Conservation (phyloP, 257 asterid species). For the Ajuga chamaepitys region DNA sequence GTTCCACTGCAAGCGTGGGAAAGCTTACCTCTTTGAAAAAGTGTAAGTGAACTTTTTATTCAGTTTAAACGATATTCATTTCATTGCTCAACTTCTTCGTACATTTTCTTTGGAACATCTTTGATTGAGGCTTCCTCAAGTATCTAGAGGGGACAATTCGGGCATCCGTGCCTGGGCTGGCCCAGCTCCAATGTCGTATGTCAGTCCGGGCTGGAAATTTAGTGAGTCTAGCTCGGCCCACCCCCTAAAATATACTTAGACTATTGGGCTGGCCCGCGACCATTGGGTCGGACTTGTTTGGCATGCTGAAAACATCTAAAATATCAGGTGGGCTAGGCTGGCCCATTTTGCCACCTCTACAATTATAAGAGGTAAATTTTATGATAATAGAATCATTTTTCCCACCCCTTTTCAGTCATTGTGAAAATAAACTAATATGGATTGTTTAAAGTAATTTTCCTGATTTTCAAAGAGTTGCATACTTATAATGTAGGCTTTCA, state of each 20-base stretch:
- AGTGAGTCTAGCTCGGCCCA: no score
- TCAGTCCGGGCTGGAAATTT: no score
- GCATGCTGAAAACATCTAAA: no score
- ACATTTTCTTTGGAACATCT: not conserved
- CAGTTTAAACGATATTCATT: not conserved
- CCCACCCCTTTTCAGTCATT: not conserved
- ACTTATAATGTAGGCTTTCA: not conserved
- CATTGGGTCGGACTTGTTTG: no score
- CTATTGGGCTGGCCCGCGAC: no score
- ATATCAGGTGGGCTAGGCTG: no score
- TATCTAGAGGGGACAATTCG: no score
- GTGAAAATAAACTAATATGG: not conserved
- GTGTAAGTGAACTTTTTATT: constrained; percentile 47
- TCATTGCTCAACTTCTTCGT: not conserved
- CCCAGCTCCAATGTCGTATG: no score
- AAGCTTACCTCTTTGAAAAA: constrained; percentile 67
- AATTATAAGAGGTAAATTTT: no score
- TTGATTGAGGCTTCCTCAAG: not conserved
- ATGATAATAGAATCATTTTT: not conserved
- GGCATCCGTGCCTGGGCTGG: no score
- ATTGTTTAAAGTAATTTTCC: not conserved
- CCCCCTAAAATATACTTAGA: no score
- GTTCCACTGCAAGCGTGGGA: constrained; percentile 67
- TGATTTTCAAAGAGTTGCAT: not conserved
- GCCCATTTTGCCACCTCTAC: no score